phyloP scores from a whole-genome alignment of 352 stramenopile genomes.

The Phytophthora multivora region DNA sequence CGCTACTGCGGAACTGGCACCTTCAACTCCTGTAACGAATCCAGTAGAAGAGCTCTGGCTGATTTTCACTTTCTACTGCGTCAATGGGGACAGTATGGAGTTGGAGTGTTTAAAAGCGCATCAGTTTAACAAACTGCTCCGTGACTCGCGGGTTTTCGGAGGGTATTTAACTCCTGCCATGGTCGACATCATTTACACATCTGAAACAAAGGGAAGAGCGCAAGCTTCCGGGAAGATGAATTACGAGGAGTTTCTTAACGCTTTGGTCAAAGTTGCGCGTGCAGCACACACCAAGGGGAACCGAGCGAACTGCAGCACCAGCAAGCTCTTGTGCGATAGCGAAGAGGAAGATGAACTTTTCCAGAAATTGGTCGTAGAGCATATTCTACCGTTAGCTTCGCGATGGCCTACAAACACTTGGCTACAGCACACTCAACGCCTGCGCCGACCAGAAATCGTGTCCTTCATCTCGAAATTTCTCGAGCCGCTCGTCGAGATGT shows the following conservation, averaged over 20 bases:
- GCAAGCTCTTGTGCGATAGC: conserved; percentile 42
- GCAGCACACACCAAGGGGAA: conserved; percentile 37
- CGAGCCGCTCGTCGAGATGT: conserved; percentile 71
- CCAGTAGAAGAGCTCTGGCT: conserved; percentile 74
- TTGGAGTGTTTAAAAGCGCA: conserved; percentile 72
- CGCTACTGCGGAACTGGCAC: neutral
- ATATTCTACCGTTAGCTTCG: conserved; percentile 61
- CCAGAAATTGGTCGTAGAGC: conserved; percentile 57
- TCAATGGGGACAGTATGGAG: conserved; percentile 76
- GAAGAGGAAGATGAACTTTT: conserved; percentile 62
- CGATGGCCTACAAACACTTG: conserved; percentile 62
- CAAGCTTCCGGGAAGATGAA: conserved; percentile 70
- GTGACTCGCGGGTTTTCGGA: conserved; percentile 61
- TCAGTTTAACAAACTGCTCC: conserved; percentile 76
- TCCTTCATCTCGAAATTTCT: conserved; percentile 72
- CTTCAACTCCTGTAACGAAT: conserved; percentile 15
- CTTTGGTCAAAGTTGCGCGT: conserved; percentile 68
- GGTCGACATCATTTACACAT: conserved; percentile 82
- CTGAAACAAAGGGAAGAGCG: conserved; percentile 72
- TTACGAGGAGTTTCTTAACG: conserved; percentile 82
- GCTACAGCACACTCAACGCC: conserved; percentile 49
- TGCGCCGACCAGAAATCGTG: conserved; percentile 58
- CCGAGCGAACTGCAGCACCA: conserved; percentile 28
- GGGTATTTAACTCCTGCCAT: conserved; percentile 64
- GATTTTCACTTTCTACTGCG: conserved; percentile 85